Evolutionary conservation across 2,329 filamentous ascomycete species (phyloP), one percentile per base, ranked within the genome.

Genomic region (Zymoseptoria tritici): DNA sequence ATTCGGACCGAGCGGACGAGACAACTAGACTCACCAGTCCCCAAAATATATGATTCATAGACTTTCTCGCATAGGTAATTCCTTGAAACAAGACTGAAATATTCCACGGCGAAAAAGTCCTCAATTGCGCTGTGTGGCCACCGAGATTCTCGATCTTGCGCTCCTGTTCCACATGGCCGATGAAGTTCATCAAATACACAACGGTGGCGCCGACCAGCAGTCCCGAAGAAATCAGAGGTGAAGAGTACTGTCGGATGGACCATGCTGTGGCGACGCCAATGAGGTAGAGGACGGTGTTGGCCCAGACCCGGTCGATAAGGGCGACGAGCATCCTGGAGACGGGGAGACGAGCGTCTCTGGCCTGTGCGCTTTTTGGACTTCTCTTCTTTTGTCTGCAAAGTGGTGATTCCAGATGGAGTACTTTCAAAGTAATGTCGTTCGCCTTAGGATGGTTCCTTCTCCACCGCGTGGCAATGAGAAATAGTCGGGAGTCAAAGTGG

Each of bases 1-100:
- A 46, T 46, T 4, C 36, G 3, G 36, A 46, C 13, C 36, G 36
- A 46, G 5, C 16, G 36, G 13, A 46, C 11, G 11, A 29, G 19
- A 29, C 24, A 65, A 87, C 89, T 95, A 61, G 83, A 77, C 52
- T 85, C 79, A 29, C 87, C 76, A 61, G 85, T 85, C 52, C 78
- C 73, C 69, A 91, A 76, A 0, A 74, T 61, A 2, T 60, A 50
- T 52, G 70, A 66, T 52, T 82, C 76, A 29, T 73, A 73, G 52
- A 90, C 68, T n/a, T 81, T 80, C n/a, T 74, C 70, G 67, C 76
- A 78, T 31, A 91, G 75, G 61, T 90, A 78, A 64, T 89, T 87
- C 50, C 92, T 64, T 86, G 88, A 49, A 70, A 72, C 1, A 78
- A 78, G 6, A 74, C 65, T 58, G 73, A 76, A 3, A 72, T 73